Conservation (phyloP, 331 rosid genomes). For the Dryas integrifolia region DNA sequence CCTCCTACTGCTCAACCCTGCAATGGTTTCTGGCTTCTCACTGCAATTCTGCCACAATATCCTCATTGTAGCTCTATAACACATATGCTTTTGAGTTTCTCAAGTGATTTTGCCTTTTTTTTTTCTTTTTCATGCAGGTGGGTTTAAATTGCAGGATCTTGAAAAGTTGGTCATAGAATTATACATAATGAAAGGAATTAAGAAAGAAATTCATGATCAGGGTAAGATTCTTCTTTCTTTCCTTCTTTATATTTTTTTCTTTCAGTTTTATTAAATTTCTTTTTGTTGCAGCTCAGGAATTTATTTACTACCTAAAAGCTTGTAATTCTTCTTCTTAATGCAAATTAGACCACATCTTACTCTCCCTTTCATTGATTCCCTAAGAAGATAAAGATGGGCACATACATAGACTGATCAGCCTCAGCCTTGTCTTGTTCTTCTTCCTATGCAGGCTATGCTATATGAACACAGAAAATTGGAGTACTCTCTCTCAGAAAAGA, state of each 20-base stretch:
- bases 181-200: background rate
- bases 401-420: background rate
- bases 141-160: background rate
- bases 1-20: background rate
- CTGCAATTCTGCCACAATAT: constrained; percentile 4
- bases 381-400: background rate
- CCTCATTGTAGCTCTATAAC: background rate
- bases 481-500: background rate
- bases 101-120: background rate
- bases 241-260: background rate
- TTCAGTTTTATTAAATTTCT: background rate
- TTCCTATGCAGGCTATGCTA: too few relatives aligned
- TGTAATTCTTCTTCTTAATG: background rate
- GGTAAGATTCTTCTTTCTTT: background rate
- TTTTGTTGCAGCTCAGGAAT: background rate
- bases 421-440: constrained; percentile 13
- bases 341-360: background rate
- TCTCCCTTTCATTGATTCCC: constrained; percentile 8
- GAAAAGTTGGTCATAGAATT: background rate
- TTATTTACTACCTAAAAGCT: background rate
- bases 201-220: background rate
- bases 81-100: background rate
- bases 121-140: constrained; percentile 17
- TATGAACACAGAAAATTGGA: background rate
- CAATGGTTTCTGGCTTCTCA: background rate